Evolutionary conservation across 345 rosid genomes (phyloP), one percentile per base, ranked within the genome.

Genomic region (Odontarrhena argentea): DNA sequence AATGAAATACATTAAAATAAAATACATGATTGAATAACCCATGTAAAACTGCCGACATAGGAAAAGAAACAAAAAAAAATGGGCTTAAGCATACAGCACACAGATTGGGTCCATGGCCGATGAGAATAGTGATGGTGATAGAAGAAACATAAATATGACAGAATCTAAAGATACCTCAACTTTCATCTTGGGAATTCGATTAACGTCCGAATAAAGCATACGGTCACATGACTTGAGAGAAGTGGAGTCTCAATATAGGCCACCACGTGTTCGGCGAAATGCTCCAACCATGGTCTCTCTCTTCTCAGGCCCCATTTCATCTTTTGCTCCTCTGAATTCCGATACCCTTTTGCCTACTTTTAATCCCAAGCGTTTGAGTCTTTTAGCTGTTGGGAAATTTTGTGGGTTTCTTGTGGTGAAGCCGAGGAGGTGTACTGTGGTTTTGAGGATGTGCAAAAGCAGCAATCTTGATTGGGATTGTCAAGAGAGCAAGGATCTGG

Each of bases 231-330:
- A 32, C 6, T 28, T 28, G 32, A 28, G 46, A 52, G 43, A 44
- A 44, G 22, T 18, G 22, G 0, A 18, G 22, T 18, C 22, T 18
- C 22, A 18, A 18, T 18, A 18, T 18, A 18, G 57, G 37, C 8
- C 74, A 40, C 73, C 8, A 69, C 42, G 54, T 77, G 88, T 77
- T 87, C 74, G 88, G 75, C 84, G 96, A 93, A 87, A 93, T 93
- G 98, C 98, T 84, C 81, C 86, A 86, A 76, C 80, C 73, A 93
- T 93, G 98, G 81, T 74, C 38, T 77, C 88, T 60, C 59, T 83
- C 73, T 78, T 69, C 58, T 50, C 74, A 24, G 77, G 74, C 5
- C 65, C 85, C 15, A 34, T 68, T 67, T 74, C 67, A 11, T 41
- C 71, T 57, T 45, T 83, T 61, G 34, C 64, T 46, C 40, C 65